These are phyloP conservation scores for Beta lomatogona DNA, from an alignment of 179 eudicot genomes.

Conservation along the genomic window DNA sequence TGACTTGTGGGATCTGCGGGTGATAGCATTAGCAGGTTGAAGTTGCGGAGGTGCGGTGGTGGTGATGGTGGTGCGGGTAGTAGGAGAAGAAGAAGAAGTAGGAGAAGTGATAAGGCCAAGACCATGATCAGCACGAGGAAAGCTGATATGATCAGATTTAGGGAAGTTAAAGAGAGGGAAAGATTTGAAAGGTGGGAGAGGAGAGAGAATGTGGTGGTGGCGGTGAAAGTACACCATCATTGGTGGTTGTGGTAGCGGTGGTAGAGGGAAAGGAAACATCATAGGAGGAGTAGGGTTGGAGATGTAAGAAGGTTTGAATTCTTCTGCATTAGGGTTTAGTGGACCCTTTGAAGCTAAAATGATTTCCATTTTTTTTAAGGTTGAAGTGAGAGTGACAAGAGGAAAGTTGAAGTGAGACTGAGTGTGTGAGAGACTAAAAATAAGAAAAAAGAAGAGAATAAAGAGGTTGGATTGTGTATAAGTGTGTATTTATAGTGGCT, in stretches of 20 bases:
- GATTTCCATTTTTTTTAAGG: too few species aligned
- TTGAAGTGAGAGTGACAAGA: too few species aligned
- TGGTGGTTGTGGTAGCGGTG: not conserved
- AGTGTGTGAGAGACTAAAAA: too few species aligned
- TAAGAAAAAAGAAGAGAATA: too few species aligned
- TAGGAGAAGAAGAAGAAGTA: not conserved
- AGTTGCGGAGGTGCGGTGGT: not conserved
- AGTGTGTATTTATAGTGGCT: too few species aligned
- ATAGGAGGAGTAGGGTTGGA: not conserved
- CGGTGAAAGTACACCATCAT: not conserved
- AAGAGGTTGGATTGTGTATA: too few species aligned
- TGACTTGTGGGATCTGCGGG: too few species aligned
- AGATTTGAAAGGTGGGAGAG: not conserved
- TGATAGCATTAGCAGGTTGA: too few species aligned
- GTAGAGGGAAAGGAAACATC: not conserved
- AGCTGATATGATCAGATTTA: too few species aligned
- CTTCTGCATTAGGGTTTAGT: slow-evolving; percentile 4
- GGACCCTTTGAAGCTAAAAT: too few species aligned
- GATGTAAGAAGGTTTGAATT: not conserved
- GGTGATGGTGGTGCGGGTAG: not conserved
- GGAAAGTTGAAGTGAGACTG: too few species aligned
- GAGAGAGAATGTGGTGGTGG: not conserved
- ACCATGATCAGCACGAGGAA: not conserved
- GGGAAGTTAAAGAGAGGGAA: not conserved
- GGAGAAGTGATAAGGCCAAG: not conserved